Percentiles rank a stretch among this genome's conserved stretches.
Conservation (phyloP, 108 stramenopile genomes). For the Cyclostephanos invisitatus region DNA sequence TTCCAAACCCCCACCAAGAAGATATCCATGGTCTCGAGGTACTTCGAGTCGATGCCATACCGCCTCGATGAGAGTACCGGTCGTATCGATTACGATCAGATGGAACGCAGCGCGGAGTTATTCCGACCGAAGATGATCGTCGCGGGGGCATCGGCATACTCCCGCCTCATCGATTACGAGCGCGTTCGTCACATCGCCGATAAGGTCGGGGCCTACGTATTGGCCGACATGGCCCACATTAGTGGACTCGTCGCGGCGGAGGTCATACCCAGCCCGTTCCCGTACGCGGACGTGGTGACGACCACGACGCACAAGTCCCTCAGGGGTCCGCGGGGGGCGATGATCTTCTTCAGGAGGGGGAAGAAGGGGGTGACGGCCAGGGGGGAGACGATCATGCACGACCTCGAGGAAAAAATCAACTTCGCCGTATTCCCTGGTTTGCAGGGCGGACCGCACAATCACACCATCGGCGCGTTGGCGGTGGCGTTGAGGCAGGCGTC, state of each 20-base stretch:
- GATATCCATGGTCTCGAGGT: slow-evolving; percentile 91
- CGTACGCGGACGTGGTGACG: slow-evolving; percentile 98
- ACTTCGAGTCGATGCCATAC: slow-evolving; percentile 99
- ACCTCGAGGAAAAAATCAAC: slow-evolving; percentile 96
- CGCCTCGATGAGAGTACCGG: slow-evolving; percentile 96
- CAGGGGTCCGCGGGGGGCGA: slow-evolving; percentile 99
- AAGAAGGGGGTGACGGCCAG: slow-evolving; percentile 88
- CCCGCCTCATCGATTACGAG: slow-evolving; percentile 98
- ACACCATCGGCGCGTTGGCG: slow-evolving; percentile 97
- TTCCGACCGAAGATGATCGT: slow-evolving; percentile 99
- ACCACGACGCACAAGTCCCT: slow-evolving; percentile 99
- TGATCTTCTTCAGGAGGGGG: slow-evolving; percentile 99
- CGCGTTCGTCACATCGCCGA: slow-evolving; percentile 95
- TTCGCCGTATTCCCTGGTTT: slow-evolving; percentile 99
- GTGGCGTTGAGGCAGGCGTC: slow-evolving; percentile 95
- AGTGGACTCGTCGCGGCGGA: slow-evolving; percentile 95
- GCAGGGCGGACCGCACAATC: slow-evolving; percentile 99
- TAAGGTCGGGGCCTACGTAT: slow-evolving; percentile 90
- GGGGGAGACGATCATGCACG: slow-evolving; percentile 95
- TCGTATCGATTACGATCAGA: slow-evolving; percentile 95
- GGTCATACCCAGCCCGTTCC: slow-evolving; percentile 97
- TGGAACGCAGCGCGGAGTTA: slow-evolving; percentile 94
- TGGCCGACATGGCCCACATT: slow-evolving; percentile 99
- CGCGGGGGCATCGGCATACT: slow-evolving; percentile 98
- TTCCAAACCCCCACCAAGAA: slow-evolving; percentile 97